A percentile compares a stretch with the other conserved stretches of the same genome.
phyloP scores from a whole-genome alignment of 2,329 filamentous ascomycete genomes.

The Hypoxylon sp. region DNA sequence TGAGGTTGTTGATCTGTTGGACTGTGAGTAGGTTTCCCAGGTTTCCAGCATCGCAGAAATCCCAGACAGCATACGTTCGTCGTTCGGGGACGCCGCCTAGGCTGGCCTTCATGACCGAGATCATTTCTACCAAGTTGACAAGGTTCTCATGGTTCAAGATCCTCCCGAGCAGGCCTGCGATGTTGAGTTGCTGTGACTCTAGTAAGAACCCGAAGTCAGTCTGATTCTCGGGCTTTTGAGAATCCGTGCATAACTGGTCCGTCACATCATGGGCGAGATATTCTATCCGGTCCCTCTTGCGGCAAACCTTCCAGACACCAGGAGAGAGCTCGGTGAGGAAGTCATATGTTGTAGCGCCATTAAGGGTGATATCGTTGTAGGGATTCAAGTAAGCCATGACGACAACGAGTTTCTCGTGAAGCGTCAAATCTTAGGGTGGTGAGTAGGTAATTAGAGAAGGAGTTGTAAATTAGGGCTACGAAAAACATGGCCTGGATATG shows the following conservation, averaged over 20 bases:
- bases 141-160: slow-evolving; percentile 67
- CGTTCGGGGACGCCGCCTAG: slow-evolving; percentile 33
- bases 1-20: background rate
- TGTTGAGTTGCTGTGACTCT: slow-evolving; percentile 40
- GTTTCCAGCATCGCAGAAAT: slow-evolving; percentile 67
- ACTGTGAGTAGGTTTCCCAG: slow-evolving; percentile 60
- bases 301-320: slow-evolving; percentile 50
- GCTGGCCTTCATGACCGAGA: slow-evolving; percentile 47
- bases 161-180: slow-evolving; percentile 52
- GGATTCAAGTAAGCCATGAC: slow-evolving; percentile 35
- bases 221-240: slow-evolving; percentile 13
- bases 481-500: slow-evolving; percentile 28
- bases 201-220: slow-evolving; percentile 36
- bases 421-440: slow-evolving; percentile 4
- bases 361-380: slow-evolving; percentile 30
- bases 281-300: slow-evolving; percentile 48
- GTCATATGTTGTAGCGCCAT: slow-evolving; percentile 47
- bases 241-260: slow-evolving; percentile 35
- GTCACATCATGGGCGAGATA: slow-evolving; percentile 53
- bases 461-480: slow-evolving; percentile 2
- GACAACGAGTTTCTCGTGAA: slow-evolving; percentile 3
- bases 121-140: slow-evolving; percentile 60
- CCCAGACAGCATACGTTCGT: slow-evolving; percentile 59
- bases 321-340: slow-evolving; percentile 50
- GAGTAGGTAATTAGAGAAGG: background rate